Evolutionary conservation across 345 rosid genomes (phyloP), one percentile per base, ranked within the genome.

Genomic region (Pugionium dolabratum): DNA sequence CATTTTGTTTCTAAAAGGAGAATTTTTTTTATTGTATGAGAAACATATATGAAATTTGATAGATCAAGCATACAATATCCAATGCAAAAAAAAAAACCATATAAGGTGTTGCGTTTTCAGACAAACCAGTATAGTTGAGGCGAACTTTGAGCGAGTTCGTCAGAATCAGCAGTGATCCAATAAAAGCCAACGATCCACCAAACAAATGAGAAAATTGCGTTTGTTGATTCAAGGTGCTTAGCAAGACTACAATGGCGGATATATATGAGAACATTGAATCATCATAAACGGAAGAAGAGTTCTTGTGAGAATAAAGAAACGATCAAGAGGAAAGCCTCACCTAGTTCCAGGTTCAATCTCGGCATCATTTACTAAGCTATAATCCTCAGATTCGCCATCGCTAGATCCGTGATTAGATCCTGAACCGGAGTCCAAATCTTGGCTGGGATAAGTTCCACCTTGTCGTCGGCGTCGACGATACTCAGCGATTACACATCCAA

Each of bases 121-220:
- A 66, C 83, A 0, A 73, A 90, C 95, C 97, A 90, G 85, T 90
- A 90, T 63, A 90, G 92, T 56, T 68, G 83, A 48, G 95, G 95
- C 1, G 93, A 81, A 39, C 78, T 79, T 27, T 30, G 84, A 7
- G 73, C 65, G 62, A 84, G 71, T 29, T 73, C 68, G 42, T 70
- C 82, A 59, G 81, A 81, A 62, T 81, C 83, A 48, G 80, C 78
- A 75, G 85, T 80, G 37, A 86, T 69, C 95, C 97, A 88, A 50
- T 90, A 88, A 67, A 85, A 88, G 18, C 96, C 99, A 70, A 84
- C 75, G 41, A 90, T 72, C 96, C 99, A 94, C 91, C 96, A 94
- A 11, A 94, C 56, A 54, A 88, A 82, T 0, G 95, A 86, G 69
- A 90, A 88, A 84, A 82, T 81, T 2, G 92, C 83, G 68, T 84